Conservation (phyloP, 2,329 filamentous ascomycete species). For the Akanthomyces lecanii region DNA sequence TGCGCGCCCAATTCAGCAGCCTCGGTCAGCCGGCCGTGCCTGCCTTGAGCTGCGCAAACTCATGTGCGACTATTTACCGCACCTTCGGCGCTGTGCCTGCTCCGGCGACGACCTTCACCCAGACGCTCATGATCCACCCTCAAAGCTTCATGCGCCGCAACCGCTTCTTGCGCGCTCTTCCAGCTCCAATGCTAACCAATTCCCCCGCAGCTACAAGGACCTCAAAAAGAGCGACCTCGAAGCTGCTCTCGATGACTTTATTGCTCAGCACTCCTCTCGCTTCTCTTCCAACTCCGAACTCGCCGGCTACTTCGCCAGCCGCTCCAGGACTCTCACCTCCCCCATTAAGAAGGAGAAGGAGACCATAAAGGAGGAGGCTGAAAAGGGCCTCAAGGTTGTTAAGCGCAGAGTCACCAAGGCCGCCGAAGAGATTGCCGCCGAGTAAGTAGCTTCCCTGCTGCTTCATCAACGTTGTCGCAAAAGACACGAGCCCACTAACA, state of each 20-base stretch:
- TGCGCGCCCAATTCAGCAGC: neutral
- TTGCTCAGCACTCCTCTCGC: conserved; percentile 62
- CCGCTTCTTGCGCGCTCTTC: neutral
- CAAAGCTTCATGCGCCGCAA: neutral
- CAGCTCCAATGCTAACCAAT: conserved; percentile 3
- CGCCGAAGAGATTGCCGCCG: conserved; percentile 41
- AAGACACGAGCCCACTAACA: neutral
- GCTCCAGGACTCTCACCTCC: conserved; percentile 54
- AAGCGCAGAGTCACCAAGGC: conserved; percentile 44
- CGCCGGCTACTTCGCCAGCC: conserved; percentile 70
- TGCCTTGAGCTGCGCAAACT: neutral
- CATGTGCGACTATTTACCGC: neutral
- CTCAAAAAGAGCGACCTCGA: conserved; percentile 79
- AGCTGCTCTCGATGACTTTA: conserved; percentile 65
- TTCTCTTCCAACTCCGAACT: conserved; percentile 62
- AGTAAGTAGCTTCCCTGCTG: conserved; percentile 35
- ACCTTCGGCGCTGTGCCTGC: neutral
- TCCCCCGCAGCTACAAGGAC: conserved; percentile 55
- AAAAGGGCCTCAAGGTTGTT: conserved; percentile 40
- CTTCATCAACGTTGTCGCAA: neutral
- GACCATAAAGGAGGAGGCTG: conserved; percentile 33
- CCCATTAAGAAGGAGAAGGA: conserved; percentile 56
- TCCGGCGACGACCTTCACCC: neutral
- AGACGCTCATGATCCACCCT: neutral
- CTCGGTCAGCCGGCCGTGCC: neutral